Base-by-base conservation (phyloP, 495 filamentous ascomycete species). In the Entonaema liquescens region DNA sequence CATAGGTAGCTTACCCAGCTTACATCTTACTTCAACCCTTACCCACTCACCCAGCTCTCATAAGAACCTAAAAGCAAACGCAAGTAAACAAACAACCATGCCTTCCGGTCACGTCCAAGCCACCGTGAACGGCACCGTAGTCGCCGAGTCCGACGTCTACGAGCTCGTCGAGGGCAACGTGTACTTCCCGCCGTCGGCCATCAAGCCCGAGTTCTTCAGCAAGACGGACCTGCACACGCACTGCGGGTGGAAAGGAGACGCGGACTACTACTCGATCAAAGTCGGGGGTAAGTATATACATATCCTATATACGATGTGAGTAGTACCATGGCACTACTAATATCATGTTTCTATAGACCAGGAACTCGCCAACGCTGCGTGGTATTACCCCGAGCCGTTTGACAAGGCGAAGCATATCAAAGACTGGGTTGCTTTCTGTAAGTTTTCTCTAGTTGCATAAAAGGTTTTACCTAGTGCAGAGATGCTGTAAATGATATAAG, bases 231-330 rank as follows among this genome's bases (percentile, higher is more conserved):
- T 67, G 11, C 80, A 77, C 28, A 91, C 88, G 0, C 65, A 79
- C 53, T 93, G 91, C 74, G 80, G 83, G 1, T 92, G 90, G 90
- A 93, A 93, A 70, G 91, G 91, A n/a, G 77, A 83, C 35, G 88
- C 89, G 1, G 85, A 82, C 8, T 93, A 92, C 73, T 92, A 92
- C 76, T 87, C 83, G 13, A 78, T 93, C 61, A 83, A 82, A 15
- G 81, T 85, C 26, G 84, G 87, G 65, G 88, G 88, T 88, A 68
- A 36, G 11, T 36, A 15, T 17, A 47, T 47, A 44, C 57, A 31
- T 52, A 25, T 7, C 6, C 8, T 29, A 17, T 33, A 17, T 36
- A n/a, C 12, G n/a, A n/a, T n/a, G n/a, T n/a, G n/a, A n/a, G n/a
- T n/a, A n/a, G n/a, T n/a, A n/a, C n/a, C n/a, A n/a, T n/a, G n/a